A percentile compares a stretch with the other conserved stretches of the same genome.
Conservation (phyloP, 306 rosid genomes). For the Morella rubra region DNA sequence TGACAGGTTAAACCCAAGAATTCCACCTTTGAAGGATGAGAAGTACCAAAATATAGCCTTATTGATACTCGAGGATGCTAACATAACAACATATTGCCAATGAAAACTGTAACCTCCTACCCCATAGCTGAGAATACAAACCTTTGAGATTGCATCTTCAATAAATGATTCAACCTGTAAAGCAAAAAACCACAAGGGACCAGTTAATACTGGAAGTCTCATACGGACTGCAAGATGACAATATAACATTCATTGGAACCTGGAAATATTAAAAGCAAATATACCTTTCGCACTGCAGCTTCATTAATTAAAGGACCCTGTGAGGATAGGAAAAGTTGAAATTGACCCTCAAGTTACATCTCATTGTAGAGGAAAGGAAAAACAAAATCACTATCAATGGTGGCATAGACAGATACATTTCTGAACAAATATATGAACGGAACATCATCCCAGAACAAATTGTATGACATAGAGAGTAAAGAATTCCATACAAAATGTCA, state of each 20-base stretch:
- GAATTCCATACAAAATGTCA: background rate
- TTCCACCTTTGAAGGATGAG: background rate
- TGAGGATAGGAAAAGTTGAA: conserved; percentile 34
- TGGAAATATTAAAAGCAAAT: conserved; percentile 28
- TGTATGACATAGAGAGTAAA: background rate
- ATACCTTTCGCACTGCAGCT: conserved; percentile 93
- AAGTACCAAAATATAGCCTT: background rate
- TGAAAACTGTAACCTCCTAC: background rate
- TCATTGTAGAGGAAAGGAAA: conserved; percentile 5
- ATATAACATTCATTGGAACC: conserved; percentile 9
- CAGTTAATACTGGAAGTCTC: conserved; percentile 10
- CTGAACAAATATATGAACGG: conserved; percentile 1
- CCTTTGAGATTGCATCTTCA: conserved; percentile 87
- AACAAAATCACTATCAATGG: background rate
- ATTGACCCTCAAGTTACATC: conserved; percentile 16
- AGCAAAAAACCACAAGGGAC: conserved; percentile 30
- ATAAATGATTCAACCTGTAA: conserved; percentile 79
- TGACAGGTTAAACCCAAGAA: background rate
- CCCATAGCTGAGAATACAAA: conserved; percentile 41
- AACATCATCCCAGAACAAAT: conserved; percentile 4
- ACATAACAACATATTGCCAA: background rate
- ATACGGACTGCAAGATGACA: conserved; percentile 12
- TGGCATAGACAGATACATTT: conserved; percentile 14
- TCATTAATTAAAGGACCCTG: conserved; percentile 98
- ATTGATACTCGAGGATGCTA: conserved; percentile 4